Conservation (phyloP, 371 early-diverging fungal species). For the Conidiobolus incongruus region DNA sequence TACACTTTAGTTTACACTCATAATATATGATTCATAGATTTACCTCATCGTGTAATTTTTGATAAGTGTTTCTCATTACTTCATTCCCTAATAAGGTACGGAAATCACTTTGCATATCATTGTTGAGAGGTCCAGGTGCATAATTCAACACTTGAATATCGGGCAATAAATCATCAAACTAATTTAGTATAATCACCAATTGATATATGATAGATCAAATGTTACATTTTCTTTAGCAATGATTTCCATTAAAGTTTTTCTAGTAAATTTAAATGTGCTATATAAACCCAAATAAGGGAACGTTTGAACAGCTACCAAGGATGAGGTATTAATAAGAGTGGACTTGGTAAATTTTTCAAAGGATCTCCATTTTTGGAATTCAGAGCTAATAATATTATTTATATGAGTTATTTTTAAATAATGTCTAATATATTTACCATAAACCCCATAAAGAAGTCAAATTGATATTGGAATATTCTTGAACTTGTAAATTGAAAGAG, state of each 20-base stretch:
- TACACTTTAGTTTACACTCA: background rate
- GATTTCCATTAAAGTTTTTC: constrained; percentile 49
- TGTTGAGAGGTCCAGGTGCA: constrained; percentile 82
- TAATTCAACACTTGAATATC: constrained; percentile 49
- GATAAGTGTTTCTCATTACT: constrained; percentile 31
- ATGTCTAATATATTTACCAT: constrained; percentile 12
- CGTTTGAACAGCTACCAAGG: constrained; percentile 51
- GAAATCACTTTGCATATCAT: constrained; percentile 61
- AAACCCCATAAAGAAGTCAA: constrained; percentile 22
- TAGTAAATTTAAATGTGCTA: constrained; percentile 65
- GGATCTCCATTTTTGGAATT: background rate
- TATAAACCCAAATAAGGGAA: constrained; percentile 68
- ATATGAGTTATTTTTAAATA: background rate
- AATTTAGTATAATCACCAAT: background rate
- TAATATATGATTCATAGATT: background rate
- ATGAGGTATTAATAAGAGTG: constrained; percentile 56
- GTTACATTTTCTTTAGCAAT: constrained; percentile 27
- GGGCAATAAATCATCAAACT: background rate
- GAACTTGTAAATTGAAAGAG: constrained; percentile 20
- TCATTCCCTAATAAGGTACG: constrained; percentile 47
- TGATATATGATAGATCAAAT: background rate
- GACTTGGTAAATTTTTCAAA: background rate
- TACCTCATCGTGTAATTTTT: constrained; percentile 31
- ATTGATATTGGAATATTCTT: constrained; percentile 27
- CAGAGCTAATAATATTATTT: background rate